Evolutionary conservation across 176 grass and related monocot species (phyloP), one percentile per base, ranked within the genome.

Genomic region (Puya raimondii): DNA sequence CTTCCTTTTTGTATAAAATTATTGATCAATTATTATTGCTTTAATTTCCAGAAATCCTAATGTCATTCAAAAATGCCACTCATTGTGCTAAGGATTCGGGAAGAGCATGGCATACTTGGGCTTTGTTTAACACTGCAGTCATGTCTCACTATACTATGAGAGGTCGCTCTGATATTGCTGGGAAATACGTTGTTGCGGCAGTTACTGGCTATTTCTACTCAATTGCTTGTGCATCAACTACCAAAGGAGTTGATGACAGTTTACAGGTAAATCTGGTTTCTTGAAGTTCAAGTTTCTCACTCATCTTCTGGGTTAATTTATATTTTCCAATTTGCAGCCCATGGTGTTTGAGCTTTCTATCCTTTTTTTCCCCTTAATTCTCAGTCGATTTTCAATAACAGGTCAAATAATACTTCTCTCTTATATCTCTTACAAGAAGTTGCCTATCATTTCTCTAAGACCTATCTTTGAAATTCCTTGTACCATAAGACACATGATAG

Each of bases 141-240:
- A 88, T 97, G 93, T 97, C 93, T 69, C 84, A 82, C 57, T 90
- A 97, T 78, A 97, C 89, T 64, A 63, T 81, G 71, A 84, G 85
- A 83, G 82, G 93, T 20, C 74, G 77, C 14, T 59, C 82, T 63
- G 93, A 90, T 80, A 71, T 87, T 53, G 86, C 85, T 25, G 89
- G 79, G 54, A 87, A 88, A 82, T 97, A 97, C 85, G 93, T 97
- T 67, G 93, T 88, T 75, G 86, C 89, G 67, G 93, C 93, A 66
- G 93, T 97, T 59, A 92, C 86, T 26, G 93, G 93, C 64, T 97
- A 97, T 80, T 97, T 97, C 42, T 90, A 97, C 68, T 97, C 93
- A 49, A 97, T 97, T 80, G 89, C 93, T 25, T 92, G 86, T 77
- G 81, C 82, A 74, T 97, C 93, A 75, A 92, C 89, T 74, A 84